phyloP scores from a whole-genome alignment of 179 eudicot species.

The Beta corolliflora region DNA sequence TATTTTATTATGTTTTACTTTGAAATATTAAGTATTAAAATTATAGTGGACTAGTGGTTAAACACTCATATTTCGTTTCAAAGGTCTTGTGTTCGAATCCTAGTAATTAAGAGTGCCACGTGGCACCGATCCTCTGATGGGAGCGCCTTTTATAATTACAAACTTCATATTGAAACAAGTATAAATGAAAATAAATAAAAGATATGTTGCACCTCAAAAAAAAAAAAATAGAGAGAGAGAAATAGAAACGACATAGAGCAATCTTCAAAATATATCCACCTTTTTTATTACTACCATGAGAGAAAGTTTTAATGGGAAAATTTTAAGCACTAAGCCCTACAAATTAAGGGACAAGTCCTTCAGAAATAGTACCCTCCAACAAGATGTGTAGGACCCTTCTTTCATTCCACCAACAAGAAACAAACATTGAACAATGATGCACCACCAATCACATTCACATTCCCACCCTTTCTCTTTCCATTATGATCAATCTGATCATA shows the following conservation, averaged over 20 bases:
- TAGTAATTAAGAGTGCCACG: no score
- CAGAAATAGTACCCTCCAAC: conserved; percentile 1
- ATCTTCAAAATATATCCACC: background rate
- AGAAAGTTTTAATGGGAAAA: conserved; percentile 9
- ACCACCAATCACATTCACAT: conserved; percentile 23
- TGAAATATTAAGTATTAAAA: no score
- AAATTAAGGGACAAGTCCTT: conserved; percentile 19
- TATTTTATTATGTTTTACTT: no score
- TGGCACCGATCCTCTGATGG: no score
- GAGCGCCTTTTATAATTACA: no score
- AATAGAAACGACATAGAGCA: background rate
- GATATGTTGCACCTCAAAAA: background rate
- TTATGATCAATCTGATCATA: conserved; percentile 18
- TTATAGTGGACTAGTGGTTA: no score
- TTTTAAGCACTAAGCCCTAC: background rate
- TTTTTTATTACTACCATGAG: background rate
- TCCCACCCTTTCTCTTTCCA: background rate
- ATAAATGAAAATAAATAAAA: no score
- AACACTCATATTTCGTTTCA: no score
- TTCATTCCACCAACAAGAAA: conserved; percentile 12
- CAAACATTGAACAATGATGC: conserved; percentile 10
- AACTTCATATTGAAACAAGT: no score
- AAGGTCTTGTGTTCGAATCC: no score
- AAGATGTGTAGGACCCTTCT: conserved; percentile 22
- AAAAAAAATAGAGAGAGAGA: no score